phyloP scores from a whole-genome alignment of 2,329 filamentous ascomycete species.

The Fonsecaea pugnacius region DNA sequence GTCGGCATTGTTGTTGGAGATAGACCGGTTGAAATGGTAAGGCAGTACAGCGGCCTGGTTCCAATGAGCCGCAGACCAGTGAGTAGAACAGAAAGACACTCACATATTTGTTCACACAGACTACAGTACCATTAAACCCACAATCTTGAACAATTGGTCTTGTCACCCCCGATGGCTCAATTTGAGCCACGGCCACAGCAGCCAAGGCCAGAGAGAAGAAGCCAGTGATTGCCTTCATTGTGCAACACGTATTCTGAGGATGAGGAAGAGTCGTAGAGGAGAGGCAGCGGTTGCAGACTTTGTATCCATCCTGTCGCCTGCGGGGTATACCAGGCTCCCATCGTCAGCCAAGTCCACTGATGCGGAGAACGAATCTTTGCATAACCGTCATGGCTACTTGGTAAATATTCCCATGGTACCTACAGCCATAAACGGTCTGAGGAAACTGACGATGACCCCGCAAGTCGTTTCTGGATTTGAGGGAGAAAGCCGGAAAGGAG shows the following conservation, averaged over 20 bases:
- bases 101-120: constrained; percentile 49
- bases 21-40: constrained; percentile 46
- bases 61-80: background rate
- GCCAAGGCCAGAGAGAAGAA: constrained; percentile 22
- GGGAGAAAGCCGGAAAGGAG: constrained; percentile 2
- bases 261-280: background rate
- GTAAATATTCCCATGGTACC: background rate
- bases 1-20: constrained; percentile 37
- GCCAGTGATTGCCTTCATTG: constrained; percentile 14
- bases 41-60: constrained; percentile 39
- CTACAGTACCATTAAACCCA: constrained; percentile 40
- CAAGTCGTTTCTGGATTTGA: constrained; percentile 5
- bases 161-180: constrained; percentile 37
- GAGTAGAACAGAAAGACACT: constrained; percentile 13
- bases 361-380: constrained; percentile 9
- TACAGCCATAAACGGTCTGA: constrained; percentile 1
- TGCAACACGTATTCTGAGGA: background rate
- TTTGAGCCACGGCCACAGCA: constrained; percentile 35
- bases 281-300: background rate
- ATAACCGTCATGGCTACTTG: constrained; percentile 15
- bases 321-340: constrained; percentile 16
- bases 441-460: background rate
- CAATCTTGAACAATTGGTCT: constrained; percentile 41
- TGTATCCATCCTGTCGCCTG: constrained; percentile 5
- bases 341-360: background rate